These are phyloP conservation scores for Lactarius trivialis DNA, from an alignment of 768 basidiomycete genomes.

Conservation along the genomic window DNA sequence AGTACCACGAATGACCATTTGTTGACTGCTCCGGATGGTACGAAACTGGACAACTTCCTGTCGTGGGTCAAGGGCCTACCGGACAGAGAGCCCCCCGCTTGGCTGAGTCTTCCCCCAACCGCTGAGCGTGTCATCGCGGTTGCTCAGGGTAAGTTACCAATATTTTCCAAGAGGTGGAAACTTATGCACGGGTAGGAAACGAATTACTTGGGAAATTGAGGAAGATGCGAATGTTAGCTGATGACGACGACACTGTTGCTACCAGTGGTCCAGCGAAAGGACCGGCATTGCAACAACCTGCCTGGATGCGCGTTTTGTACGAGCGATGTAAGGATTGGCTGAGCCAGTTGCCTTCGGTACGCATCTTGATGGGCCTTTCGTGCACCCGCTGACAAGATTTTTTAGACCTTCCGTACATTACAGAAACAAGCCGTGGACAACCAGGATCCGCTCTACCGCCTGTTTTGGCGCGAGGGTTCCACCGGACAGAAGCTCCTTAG, in stretches of 20 bases:
- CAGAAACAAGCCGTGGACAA: constrained; percentile 61
- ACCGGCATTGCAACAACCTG: constrained; percentile 70
- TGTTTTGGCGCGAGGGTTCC: constrained; percentile 82
- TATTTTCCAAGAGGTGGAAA: neutral
- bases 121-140: constrained; percentile 90
- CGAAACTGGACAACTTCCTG: constrained; percentile 85
- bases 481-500: constrained; percentile 76
- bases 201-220: constrained; percentile 79
- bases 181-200: constrained; percentile 47
- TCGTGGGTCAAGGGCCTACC: constrained; percentile 86
- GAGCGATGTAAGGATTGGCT: constrained; percentile 86
- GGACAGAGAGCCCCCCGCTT: constrained; percentile 88
- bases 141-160: constrained; percentile 62
- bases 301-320: constrained; percentile 87
- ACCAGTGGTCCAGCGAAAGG: constrained; percentile 53
- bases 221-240: constrained; percentile 85
- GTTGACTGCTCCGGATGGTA: constrained; percentile 81
- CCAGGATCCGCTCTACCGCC: constrained; percentile 78
- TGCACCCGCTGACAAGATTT: constrained; percentile 17
- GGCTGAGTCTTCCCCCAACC: constrained; percentile 88
- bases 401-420: constrained; percentile 57
- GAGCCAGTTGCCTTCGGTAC: constrained; percentile 62
- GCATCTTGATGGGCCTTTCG: constrained; percentile 23
- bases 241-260: constrained; percentile 62
- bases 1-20: constrained; percentile 48